A percentile compares a stretch with the other conserved stretches of the same genome.
phyloP scores from a whole-genome alignment of 2,329 filamentous ascomycete genomes.

The Anthostomella pinea region DNA sequence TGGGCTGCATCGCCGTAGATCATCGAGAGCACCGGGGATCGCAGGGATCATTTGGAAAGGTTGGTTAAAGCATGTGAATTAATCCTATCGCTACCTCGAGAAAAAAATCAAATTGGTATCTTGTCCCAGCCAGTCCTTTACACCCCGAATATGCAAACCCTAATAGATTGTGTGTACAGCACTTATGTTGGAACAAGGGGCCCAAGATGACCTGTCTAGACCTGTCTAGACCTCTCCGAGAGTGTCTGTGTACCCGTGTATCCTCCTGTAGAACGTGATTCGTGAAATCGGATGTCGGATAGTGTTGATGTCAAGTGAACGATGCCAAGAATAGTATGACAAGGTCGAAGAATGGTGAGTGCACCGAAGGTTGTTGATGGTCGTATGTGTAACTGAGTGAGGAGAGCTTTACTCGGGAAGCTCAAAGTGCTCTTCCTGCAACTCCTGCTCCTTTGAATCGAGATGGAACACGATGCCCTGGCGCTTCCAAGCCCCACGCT shows the following conservation, averaged over 20 bases:
- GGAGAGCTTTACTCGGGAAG: conserved; percentile 27
- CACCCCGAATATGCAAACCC: conserved; percentile 12
- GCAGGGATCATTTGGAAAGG: no score
- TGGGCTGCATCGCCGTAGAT: no score
- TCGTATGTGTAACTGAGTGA: conserved; percentile 2
- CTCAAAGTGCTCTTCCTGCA: conserved; percentile 30
- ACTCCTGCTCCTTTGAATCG: conserved; percentile 20
- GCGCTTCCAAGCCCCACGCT: conserved; percentile 34
- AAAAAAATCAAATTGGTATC: conserved; percentile 20
- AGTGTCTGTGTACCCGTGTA: no score
- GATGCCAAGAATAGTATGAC: not conserved
- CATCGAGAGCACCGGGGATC: no score
- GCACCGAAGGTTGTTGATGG: not conserved
- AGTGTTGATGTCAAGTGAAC: not conserved
- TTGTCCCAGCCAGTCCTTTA: conserved; percentile 3
- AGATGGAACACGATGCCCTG: conserved; percentile 33
- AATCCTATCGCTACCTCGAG: no score
- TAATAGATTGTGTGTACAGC: conserved; percentile 11
- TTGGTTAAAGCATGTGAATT: no score
- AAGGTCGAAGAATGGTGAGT: not conserved
- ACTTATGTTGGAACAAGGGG: conserved; percentile 6
- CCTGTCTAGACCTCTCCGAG: no score
- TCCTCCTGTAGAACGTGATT: conserved; percentile 5
- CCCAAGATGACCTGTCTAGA: no score
- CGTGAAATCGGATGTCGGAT: conserved; percentile 4